These are phyloP conservation scores for Amaranthus cruentus DNA, from an alignment of 148 eudicot genomes.

Conservation along the genomic window DNA sequence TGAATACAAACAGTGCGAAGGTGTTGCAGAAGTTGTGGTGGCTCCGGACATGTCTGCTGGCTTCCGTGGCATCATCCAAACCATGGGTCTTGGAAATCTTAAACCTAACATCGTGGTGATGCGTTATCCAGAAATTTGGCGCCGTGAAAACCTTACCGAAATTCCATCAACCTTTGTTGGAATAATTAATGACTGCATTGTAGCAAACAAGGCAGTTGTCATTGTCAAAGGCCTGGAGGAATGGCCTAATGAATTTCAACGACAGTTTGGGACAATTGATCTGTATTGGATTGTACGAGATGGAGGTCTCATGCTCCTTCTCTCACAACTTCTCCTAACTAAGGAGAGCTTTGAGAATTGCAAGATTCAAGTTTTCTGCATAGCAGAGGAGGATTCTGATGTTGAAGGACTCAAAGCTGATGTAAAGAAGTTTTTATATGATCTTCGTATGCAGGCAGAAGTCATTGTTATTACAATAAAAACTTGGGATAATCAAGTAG, in stretches of 20 bases:
- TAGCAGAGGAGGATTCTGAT: constrained; percentile 94
- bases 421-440: constrained; percentile 89
- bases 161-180: constrained; percentile 94
- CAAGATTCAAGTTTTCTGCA: constrained; percentile 95
- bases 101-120: constrained; percentile 95
- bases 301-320: constrained; percentile 97
- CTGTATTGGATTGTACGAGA: constrained; percentile 97
- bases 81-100: constrained; percentile 98
- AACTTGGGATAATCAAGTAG: constrained; percentile 73
- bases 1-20: constrained; percentile 94
- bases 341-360: constrained; percentile 95
- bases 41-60: constrained; percentile 95
- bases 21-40: constrained; percentile 92
- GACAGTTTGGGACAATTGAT: constrained; percentile 92
- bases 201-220: constrained; percentile 96
- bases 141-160: constrained; percentile 81
- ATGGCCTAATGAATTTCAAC: constrained; percentile 94
- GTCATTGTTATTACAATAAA: constrained; percentile 87
- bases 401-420: constrained; percentile 86
- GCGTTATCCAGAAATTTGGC: constrained; percentile 98
- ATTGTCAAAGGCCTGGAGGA: constrained; percentile 97
- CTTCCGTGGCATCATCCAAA: constrained; percentile 82
- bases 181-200: constrained; percentile 89
- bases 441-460: constrained; percentile 93
- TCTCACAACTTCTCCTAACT: constrained; percentile 90